Percentiles rank a stretch among this genome's conserved stretches.
Conservation (phyloP, 345 rosid species). For the Clarkia xantiana region DNA sequence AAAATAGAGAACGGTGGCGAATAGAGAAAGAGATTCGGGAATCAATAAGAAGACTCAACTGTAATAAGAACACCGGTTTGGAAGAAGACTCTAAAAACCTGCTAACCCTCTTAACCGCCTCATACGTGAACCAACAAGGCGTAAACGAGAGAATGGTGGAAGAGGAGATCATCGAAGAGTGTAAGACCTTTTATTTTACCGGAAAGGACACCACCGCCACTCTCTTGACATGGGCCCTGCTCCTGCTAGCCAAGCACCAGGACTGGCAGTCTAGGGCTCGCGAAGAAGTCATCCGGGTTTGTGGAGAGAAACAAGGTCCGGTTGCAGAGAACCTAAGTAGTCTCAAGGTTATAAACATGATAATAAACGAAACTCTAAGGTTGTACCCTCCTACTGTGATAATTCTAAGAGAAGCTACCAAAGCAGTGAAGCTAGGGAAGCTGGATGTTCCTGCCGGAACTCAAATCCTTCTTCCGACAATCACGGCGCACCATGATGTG, state of each 20-base stretch:
- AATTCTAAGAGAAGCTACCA: conserved; percentile 30
- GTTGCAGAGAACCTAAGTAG: conserved; percentile 31
- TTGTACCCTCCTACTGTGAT: conserved; percentile 58
- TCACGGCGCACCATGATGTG: conserved; percentile 43
- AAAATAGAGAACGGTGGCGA: conserved; percentile 65
- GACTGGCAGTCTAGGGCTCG: conserved; percentile 74
- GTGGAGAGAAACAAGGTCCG: conserved; percentile 18
- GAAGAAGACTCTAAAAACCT: conserved; percentile 33
- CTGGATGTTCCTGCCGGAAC: conserved; percentile 51
- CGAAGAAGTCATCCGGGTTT: conserved; percentile 42
- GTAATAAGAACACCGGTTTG: conserved; percentile 28
- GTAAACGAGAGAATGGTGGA: conserved; percentile 41
- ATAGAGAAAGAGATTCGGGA: conserved; percentile 53
- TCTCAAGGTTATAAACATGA: conserved; percentile 59
- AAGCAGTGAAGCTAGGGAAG: conserved; percentile 34
- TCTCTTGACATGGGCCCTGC: conserved; percentile 52
- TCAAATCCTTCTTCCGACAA: conserved; percentile 29
- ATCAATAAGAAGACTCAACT: conserved; percentile 26
- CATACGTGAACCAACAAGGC: conserved; percentile 33
- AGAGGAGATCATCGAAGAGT: conserved; percentile 70
- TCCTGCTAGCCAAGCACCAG: conserved; percentile 55
- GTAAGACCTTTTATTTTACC: conserved; percentile 80
- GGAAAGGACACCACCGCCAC: conserved; percentile 74
- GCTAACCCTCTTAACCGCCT: conserved; percentile 38
- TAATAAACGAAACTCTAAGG: conserved; percentile 56